A percentile compares a stretch with the other conserved stretches of the same genome.
These are phyloP conservation scores for Aciculosporium take DNA, from an alignment of 2,329 filamentous ascomycete genomes.

Conservation along the genomic window DNA sequence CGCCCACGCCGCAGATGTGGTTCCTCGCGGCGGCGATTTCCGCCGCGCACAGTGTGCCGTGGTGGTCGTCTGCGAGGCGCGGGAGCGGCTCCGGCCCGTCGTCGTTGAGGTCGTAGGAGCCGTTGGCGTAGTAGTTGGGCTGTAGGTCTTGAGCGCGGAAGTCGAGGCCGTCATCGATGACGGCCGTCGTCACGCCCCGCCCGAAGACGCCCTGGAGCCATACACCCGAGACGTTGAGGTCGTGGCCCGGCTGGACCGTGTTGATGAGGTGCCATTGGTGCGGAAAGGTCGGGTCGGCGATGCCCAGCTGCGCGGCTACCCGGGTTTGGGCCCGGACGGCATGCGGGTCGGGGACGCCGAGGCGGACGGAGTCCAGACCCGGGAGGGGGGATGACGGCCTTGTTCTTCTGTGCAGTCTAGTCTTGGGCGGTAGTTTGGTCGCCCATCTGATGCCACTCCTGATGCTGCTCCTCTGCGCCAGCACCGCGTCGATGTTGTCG, in stretches of 20 bases:
- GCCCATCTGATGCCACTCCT: too few relatives aligned
- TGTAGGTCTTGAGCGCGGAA: constrained; percentile 89
- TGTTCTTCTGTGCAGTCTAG: too few relatives aligned
- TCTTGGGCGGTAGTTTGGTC: background rate
- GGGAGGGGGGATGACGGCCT: too few relatives aligned
- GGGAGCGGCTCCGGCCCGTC: constrained; percentile 64
- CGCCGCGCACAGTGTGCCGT: constrained; percentile 88
- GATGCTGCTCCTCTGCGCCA: too few relatives aligned
- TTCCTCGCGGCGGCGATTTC: constrained; percentile 86
- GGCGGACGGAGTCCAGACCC: too few relatives aligned
- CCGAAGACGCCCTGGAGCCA: constrained; percentile 89
- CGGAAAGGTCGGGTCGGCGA: constrained; percentile 78
- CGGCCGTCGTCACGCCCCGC: constrained; percentile 75
- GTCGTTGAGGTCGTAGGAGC: constrained; percentile 96
- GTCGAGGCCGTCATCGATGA: constrained; percentile 91
- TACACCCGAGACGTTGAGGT: constrained; percentile 89
- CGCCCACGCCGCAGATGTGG: constrained; percentile 85
- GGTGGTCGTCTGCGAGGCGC: constrained; percentile 67
- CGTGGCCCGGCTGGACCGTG: constrained; percentile 63
- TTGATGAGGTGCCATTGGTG: constrained; percentile 97
- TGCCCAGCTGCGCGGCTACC: constrained; percentile 53
- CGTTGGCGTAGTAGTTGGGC: constrained; percentile 82
- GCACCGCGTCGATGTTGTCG: background rate
- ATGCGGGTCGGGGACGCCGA: too few relatives aligned
- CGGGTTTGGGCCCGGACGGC: constrained; percentile 42